Conservation (phyloP, 192 early-diverging fungal genomes). For the Umbelopsis vinacea region DNA sequence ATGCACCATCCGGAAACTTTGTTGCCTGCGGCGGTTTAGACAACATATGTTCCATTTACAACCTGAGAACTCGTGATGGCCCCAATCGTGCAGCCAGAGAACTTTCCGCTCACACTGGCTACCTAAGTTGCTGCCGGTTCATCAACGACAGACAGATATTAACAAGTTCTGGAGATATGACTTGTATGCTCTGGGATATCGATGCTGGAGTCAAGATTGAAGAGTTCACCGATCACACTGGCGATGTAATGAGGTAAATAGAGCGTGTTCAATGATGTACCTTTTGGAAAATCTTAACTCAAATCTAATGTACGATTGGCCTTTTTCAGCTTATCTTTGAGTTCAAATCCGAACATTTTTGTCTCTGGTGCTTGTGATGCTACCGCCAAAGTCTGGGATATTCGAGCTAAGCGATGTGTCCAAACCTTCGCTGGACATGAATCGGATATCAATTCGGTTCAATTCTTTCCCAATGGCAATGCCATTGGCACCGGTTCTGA, state of each 20-base stretch:
- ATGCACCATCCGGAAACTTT: slow-evolving; percentile 96
- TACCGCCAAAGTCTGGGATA: slow-evolving; percentile 99
- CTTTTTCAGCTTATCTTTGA: slow-evolving; percentile 75
- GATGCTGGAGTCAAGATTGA: slow-evolving; percentile 95
- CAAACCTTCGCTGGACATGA: slow-evolving; percentile 99
- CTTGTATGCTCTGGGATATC: slow-evolving; percentile 99
- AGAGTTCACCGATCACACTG: slow-evolving; percentile 98
- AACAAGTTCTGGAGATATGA: slow-evolving; percentile 96
- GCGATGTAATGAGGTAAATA: slow-evolving; percentile 92
- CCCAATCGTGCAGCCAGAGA: slow-evolving; percentile 94
- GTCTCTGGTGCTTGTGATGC: slow-evolving; percentile 99
- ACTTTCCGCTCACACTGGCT: slow-evolving; percentile 93
- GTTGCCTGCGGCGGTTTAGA: slow-evolving; percentile 99
- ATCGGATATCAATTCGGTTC: slow-evolving; percentile 98
- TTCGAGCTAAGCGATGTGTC: slow-evolving; percentile 93
- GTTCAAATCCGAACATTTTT: slow-evolving; percentile 94
- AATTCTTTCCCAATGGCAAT: slow-evolving; percentile 99
- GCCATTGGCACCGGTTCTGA: slow-evolving; percentile 98
- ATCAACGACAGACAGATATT: slow-evolving; percentile 96
- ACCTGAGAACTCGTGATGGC: slow-evolving; percentile 90
- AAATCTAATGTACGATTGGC: no score
- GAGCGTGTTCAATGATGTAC: no score
- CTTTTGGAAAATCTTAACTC: no score
- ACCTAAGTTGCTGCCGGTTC: slow-evolving; percentile 97
- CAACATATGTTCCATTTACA: slow-evolving; percentile 99